Conservation (phyloP, 2,329 filamentous ascomycete species). For the Epichloe brachyelytri region DNA sequence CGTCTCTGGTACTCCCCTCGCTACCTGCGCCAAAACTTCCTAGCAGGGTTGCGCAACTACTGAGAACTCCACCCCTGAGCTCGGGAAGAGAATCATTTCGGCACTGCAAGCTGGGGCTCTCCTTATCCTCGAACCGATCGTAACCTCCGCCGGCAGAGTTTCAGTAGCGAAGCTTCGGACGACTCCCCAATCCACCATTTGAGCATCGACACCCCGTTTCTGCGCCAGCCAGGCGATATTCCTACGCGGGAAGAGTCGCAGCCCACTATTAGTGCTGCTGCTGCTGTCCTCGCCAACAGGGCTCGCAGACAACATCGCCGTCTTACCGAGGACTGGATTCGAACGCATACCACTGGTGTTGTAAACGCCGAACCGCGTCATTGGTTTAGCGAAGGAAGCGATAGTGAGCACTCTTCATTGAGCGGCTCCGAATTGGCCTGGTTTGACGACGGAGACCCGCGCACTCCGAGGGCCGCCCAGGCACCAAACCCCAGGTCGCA, state of each 20-base stretch:
- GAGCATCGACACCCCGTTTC: conserved; percentile 48
- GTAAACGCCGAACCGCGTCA: conserved; percentile 57
- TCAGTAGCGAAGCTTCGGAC: conserved; percentile 46
- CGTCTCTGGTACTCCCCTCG: conserved; percentile 44
- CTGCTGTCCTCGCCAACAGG: conserved; percentile 50
- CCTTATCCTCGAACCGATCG: conserved; percentile 62
- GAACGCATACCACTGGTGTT: conserved; percentile 65
- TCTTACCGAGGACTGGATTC: conserved; percentile 76
- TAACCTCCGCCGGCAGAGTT: conserved; percentile 36
- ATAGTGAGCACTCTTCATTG: conserved; percentile 64
- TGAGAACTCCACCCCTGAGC: conserved; percentile 36
- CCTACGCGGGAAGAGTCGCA: conserved; percentile 17
- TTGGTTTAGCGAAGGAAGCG: conserved; percentile 66
- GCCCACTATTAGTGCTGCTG: conserved; percentile 36
- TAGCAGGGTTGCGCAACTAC: conserved; percentile 38
- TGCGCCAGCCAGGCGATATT: conserved; percentile 38
- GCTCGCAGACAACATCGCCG: conserved; percentile 46
- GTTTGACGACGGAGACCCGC: conserved; percentile 34
- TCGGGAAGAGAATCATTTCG: conserved; percentile 31
- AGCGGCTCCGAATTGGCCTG: conserved; percentile 49
- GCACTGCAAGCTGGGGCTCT: conserved; percentile 81
- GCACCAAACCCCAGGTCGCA: conserved; percentile 10
- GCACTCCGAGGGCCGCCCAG: conserved; percentile 32
- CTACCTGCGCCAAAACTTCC: conserved; percentile 46
- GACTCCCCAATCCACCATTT: conserved; percentile 49